phyloP scores from a whole-genome alignment of 129 eudicot species.

The Solidago caesia region DNA sequence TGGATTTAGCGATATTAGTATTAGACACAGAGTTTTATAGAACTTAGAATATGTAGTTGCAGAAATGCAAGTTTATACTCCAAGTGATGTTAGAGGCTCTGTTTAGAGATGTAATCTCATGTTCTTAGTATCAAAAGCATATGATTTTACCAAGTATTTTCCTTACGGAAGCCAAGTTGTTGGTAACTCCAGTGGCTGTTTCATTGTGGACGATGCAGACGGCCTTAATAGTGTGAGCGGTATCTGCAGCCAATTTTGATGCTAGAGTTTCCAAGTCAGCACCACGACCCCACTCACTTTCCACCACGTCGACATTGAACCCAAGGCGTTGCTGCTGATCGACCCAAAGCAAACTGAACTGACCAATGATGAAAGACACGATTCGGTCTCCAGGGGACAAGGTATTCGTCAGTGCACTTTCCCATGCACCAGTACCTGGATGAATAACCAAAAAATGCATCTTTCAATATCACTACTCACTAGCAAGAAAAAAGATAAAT shows the following conservation, averaged over 20 bases:
- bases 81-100: neutral
- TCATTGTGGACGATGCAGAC: slow-evolving; percentile 97
- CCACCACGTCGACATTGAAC: slow-evolving; percentile 85
- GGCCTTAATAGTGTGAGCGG: slow-evolving; percentile 88
- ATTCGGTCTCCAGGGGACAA: slow-evolving; percentile 94
- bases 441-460: slow-evolving; percentile 8
- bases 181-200: slow-evolving; percentile 98
- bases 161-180: slow-evolving; percentile 93
- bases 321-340: slow-evolving; percentile 94
- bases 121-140: slow-evolving; percentile 9
- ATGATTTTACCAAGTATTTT: slow-evolving; percentile 72
- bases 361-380: slow-evolving; percentile 92
- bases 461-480: slow-evolving; percentile 5
- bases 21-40: no score
- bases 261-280: slow-evolving; percentile 84
- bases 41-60: no score
- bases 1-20: no score
- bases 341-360: slow-evolving; percentile 98
- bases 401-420: slow-evolving; percentile 96
- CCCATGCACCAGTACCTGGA: slow-evolving; percentile 99
- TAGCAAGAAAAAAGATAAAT: neutral
- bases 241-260: slow-evolving; percentile 78
- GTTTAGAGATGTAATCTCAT: neutral
- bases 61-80: no score
- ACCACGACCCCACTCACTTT: slow-evolving; percentile 97